Evolutionary conservation across 2,329 filamentous ascomycete genomes (phyloP), one percentile per base, ranked within the genome.

Genomic region (Eutypella sp.): DNA sequence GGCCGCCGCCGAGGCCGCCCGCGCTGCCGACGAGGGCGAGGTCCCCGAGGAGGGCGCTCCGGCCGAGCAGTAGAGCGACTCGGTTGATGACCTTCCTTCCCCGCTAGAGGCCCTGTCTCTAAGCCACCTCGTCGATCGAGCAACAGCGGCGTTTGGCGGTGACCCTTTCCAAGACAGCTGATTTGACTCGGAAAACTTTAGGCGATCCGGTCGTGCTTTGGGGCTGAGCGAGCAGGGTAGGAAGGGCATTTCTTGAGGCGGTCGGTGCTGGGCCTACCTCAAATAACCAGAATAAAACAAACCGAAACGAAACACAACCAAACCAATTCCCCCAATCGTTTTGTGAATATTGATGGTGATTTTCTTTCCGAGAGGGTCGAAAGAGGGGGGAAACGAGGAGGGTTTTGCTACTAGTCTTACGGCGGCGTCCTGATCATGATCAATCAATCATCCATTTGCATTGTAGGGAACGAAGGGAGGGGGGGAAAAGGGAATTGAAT

Each of bases 1-100:
- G 70, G 82, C 82, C 51, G 80, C 81, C 55, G 84, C 80, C 57
- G 79, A 80, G 65, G 80, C 81, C 62, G 68, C 69, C 43, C 73
- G 73, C 57, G 74, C 77, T 45, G 64, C 68, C 55, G 79, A 79
- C 64, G 70, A 75, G 65, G 67, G 67, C 57, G 61, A 66, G 59
- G 75, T 70, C 56, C 75, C 68, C 49, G 75, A 81, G 71, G 75
- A 77, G 62, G 72, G 67, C 48, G 62, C 65, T 45, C 70, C 71
- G 52, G 68, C 60, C 40, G 72, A 75, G 67, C 66, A 69, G 66
- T 73, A 75, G 62, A 63, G 58, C 50, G 45, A 47, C 58, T 61
- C 64, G 67, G 59, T 62, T 66, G 59, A 60, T 59, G 63, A 60
- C 55, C 63, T 59, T 61, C 54, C 61, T 59, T 51, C 58, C 62